A percentile compares a stretch with the other conserved stretches of the same genome.
Conservation (phyloP, 768 basidiomycete species). For the Mycena galericulata region DNA sequence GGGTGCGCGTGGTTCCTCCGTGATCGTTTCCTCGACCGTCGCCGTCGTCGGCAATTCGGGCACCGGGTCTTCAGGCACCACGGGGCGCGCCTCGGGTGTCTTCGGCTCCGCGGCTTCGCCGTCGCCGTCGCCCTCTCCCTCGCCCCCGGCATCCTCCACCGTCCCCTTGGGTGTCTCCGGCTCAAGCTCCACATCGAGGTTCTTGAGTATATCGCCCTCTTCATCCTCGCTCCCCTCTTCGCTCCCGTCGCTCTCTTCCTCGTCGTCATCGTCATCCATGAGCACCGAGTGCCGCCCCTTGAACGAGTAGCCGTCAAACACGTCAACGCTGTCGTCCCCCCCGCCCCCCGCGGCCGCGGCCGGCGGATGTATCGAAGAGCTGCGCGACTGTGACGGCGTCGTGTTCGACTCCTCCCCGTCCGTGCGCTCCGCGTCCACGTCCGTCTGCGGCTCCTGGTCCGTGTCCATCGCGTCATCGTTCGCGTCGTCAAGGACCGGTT, state of each 20-base stretch:
- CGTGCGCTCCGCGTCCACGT: conserved; percentile 78
- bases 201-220: not conserved
- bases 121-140: conserved; percentile 45
- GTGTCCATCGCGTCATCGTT: conserved; percentile 73
- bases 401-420: conserved; percentile 83
- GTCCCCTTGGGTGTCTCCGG: conserved; percentile 74
- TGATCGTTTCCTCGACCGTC: conserved; percentile 36
- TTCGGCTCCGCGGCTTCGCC: conserved; percentile 69
- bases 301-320: conserved; percentile 96
- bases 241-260: conserved; percentile 14
- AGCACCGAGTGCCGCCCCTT: conserved; percentile 87
- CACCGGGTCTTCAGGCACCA: conserved; percentile 43
- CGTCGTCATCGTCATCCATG: conserved; percentile 29
- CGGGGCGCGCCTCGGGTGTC: conserved; percentile 77
- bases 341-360: conserved; percentile 32
- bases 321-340: conserved; percentile 71
- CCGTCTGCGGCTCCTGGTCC: conserved; percentile 78
- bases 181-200: conserved; percentile 59
- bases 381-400: conserved; percentile 85
- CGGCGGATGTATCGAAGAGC: conserved; percentile 70
- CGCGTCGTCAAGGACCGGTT: conserved; percentile 86
- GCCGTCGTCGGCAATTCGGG: conserved; percentile 25
- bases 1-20: conserved; percentile 38
- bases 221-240: conserved; percentile 7
- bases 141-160: conserved; percentile 47